Evolutionary conservation across 805 yeast genomes (phyloP), one percentile per base, ranked within the genome.

Genomic region (Ogataea ganodermae): DNA sequence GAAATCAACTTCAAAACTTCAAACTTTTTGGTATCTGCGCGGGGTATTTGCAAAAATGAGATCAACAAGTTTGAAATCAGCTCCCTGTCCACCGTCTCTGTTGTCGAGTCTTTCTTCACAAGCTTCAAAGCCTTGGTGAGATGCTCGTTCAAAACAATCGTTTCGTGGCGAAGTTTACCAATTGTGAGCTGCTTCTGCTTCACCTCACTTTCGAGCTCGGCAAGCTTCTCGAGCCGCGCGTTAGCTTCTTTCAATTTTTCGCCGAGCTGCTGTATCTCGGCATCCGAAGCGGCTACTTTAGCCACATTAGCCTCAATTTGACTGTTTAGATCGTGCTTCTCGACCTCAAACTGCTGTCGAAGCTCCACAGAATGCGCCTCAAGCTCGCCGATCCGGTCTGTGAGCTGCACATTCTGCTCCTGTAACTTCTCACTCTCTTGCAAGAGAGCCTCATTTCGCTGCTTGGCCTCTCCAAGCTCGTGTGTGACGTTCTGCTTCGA

Each of bases 121-220:
- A 92, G 74, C 21, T 89, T 81, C 51, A 92, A 70, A 1, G 98
- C 96, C 60, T 94, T 92, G n/a, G 96, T 90, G 45, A 94, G 70
- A 68, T 94, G 98, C 62, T 94, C 99, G 64, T 94, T 94, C 48
- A 92, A 70, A 21, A 89, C 88, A 8, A 94, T 92, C 1, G 96
- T 92, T 65, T 94, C 99, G 65, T 92, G 98, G 44, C 97, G 80
- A 42, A 94, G 75, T 63, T 92, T 94, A 1, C 98, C 98, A 43
- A 94, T 81, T 42, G 83, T 78, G 27, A 91, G 70, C 49, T 83
- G 89, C 66, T 89, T 90, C 51, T 76, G 90, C 71, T 73, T 82
- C 37, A 76, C 71, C 62, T 75, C 90, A 44, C 65, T 70, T 60
- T 76, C 86, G 43, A 74, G 72, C 58, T 70, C 72, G 0, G 58